Evolutionary conservation across 345 rosid genomes (phyloP).

Genomic region (Jatropha curcas): DNA sequence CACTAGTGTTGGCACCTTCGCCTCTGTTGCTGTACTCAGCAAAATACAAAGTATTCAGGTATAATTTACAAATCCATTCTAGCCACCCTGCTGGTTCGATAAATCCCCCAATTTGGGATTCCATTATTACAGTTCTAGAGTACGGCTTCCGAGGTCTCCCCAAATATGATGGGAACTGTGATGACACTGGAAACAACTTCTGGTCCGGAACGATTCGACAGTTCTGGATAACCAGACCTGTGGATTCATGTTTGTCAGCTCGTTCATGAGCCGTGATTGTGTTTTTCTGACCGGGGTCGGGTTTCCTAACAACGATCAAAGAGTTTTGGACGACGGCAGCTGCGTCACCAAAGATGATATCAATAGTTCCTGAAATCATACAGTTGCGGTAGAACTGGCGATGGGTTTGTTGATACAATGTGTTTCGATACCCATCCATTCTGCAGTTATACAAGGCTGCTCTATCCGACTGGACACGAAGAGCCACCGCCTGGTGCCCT

Average conservation of each 20-base stretch:
- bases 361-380: slow-evolving; percentile 62
- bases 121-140: slow-evolving; percentile 21
- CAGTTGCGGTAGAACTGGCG: slow-evolving; percentile 79
- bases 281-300: slow-evolving; percentile 2
- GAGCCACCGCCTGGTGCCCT: slow-evolving; percentile 72
- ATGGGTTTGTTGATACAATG: slow-evolving; percentile 64
- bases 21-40: slow-evolving; percentile 19
- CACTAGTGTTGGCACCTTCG: not conserved
- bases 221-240: slow-evolving; percentile 22
- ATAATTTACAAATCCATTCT: not conserved
- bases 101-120: slow-evolving; percentile 16
- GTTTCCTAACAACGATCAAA: slow-evolving; percentile 18
- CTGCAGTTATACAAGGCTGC: slow-evolving; percentile 57
- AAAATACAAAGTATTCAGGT: slow-evolving; percentile 11
- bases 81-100: slow-evolving; percentile 23
- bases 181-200: not conserved
- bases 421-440: slow-evolving; percentile 66
- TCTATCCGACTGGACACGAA: slow-evolving; percentile 53
- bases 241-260: slow-evolving; percentile 13
- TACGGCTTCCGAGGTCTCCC: not conserved
- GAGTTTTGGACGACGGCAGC: slow-evolving; percentile 18
- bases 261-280: slow-evolving; percentile 22
- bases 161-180: not conserved
- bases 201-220: not conserved
- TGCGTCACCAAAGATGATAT: slow-evolving; percentile 28